A percentile compares a stretch with the other conserved stretches of the same genome.
These are phyloP conservation scores for Lactarius quietus DNA, from an alignment of 768 basidiomycete species.

Conservation along the genomic window DNA sequence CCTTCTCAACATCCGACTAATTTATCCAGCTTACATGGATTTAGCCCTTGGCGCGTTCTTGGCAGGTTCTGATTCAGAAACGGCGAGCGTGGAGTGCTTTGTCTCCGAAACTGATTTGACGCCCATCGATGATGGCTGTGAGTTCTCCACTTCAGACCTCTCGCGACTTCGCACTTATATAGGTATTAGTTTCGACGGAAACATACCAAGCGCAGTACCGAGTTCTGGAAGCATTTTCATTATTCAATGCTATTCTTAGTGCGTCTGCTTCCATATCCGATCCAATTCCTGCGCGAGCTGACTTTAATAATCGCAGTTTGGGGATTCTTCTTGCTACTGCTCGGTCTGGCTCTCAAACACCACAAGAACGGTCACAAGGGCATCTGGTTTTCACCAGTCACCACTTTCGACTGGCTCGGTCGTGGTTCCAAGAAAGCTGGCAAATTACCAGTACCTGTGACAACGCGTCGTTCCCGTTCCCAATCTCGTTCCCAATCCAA, in stretches of 20 bases:
- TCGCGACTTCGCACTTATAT: neutral
- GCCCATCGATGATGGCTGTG: conserved; percentile 63
- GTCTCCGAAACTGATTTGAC: conserved; percentile 49
- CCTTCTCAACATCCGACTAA: conserved; percentile 10
- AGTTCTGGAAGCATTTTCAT: conserved; percentile 73
- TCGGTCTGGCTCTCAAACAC: conserved; percentile 43
- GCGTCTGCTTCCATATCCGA: conserved; percentile 31
- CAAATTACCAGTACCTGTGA: conserved; percentile 44
- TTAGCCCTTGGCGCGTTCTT: conserved; percentile 72
- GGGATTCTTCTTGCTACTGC: conserved; percentile 46
- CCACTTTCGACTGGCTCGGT: conserved; percentile 70
- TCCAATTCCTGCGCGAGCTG: conserved; percentile 12
- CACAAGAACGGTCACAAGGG: conserved; percentile 41
- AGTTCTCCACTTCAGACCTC: conserved; percentile 33
- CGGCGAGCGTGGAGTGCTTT: conserved; percentile 81
- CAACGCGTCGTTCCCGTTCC: conserved; percentile 28
- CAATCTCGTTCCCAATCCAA: conserved; percentile 14
- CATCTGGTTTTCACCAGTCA: conserved; percentile 71
- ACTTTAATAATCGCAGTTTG: conserved; percentile 39
- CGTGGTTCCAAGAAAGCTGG: conserved; percentile 29
- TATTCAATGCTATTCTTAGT: conserved; percentile 74
- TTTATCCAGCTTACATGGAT: conserved; percentile 6
- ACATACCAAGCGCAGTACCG: conserved; percentile 88
- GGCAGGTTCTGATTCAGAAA: conserved; percentile 69
- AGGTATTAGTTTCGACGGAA: conserved; percentile 65